These are phyloP conservation scores for Phalaenopsis hybrid DNA, from an alignment of 116 monocot species.

Conservation along the genomic window DNA sequence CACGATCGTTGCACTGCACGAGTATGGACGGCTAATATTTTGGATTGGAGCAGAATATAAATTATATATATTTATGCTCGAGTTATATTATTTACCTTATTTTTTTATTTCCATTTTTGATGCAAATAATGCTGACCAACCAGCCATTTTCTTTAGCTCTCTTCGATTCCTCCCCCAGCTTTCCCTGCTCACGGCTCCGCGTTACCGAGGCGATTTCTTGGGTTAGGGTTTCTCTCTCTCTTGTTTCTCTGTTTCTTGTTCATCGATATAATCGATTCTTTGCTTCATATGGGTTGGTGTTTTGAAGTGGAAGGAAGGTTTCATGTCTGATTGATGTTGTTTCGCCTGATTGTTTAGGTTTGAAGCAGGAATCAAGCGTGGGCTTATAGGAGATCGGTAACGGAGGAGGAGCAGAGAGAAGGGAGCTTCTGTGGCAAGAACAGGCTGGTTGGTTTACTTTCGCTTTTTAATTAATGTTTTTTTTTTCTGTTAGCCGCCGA, in stretches of 20 bases:
- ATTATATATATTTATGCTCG: too few relatives aligned
- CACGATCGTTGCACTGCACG: too few relatives aligned
- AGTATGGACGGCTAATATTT: too few relatives aligned
- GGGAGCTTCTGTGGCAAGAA: not conserved
- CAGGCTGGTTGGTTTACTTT: not conserved
- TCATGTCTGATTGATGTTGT: not conserved
- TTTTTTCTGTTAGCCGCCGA: too few relatives aligned
- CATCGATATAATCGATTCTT: not conserved
- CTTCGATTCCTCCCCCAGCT: not conserved
- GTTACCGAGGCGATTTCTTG: not conserved
- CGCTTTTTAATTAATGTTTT: too few relatives aligned
- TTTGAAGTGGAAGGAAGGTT: not conserved
- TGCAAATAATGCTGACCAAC: too few relatives aligned
- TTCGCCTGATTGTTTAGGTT: not conserved
- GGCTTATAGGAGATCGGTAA: not conserved
- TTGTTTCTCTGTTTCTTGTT: not conserved
- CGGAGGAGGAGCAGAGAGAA: not conserved
- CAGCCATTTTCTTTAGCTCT: too few relatives aligned
- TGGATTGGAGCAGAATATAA: too few relatives aligned
- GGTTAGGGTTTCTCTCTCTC: not conserved
- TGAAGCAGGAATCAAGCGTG: not conserved
- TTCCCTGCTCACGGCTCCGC: not conserved
- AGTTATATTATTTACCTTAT: too few relatives aligned
- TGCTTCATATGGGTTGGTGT: not conserved
- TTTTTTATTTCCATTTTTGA: too few relatives aligned